phyloP scores from a whole-genome alignment of 805 yeast genomes.

The Ogataea pilisensis region DNA sequence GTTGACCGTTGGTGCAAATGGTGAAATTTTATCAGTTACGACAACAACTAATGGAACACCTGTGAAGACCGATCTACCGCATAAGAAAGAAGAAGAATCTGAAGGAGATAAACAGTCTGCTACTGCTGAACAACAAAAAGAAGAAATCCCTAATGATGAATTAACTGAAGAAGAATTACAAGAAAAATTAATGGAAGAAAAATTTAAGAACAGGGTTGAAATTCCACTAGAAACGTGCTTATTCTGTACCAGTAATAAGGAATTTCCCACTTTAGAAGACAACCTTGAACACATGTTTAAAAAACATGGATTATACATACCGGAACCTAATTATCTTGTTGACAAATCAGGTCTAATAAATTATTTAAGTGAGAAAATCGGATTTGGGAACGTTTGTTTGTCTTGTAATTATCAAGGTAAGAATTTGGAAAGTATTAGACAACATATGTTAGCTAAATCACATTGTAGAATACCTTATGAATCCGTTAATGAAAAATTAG shows the following conservation, averaged over 20 bases:
- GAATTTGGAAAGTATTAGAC: conserved; percentile 78
- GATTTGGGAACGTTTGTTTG: conserved; percentile 79
- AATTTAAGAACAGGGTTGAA: conserved; percentile 41
- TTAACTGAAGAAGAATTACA: conserved; percentile 39
- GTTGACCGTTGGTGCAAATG: conserved; percentile 23
- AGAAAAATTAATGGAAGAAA: conserved; percentile 40
- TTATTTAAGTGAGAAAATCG: conserved; percentile 75
- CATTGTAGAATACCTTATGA: conserved; percentile 92
- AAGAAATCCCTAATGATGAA: conserved; percentile 18
- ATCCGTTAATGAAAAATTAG: conserved; percentile 66
- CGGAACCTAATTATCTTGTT: conserved; percentile 67
- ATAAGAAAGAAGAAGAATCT: conserved; percentile 11
- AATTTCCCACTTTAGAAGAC: conserved; percentile 37
- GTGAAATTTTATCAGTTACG: conserved; percentile 16
- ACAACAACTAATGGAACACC: conserved; percentile 14
- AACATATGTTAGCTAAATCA: conserved; percentile 79
- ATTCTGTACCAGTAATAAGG: conserved; percentile 37
- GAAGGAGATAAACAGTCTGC: conserved; percentile 15
- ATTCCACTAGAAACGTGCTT: conserved; percentile 48
- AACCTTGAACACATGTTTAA: conserved; percentile 69
- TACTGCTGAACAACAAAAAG: background rate
- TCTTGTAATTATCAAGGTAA: conserved; percentile 83
- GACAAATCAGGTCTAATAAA: conserved; percentile 70
- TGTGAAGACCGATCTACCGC: too few relatives aligned
- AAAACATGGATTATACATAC: conserved; percentile 81